A percentile compares a stretch with the other conserved stretches of the same genome.
Conservation (phyloP, 352 stramenopile genomes). For the Globisporangium megalacanthum region DNA sequence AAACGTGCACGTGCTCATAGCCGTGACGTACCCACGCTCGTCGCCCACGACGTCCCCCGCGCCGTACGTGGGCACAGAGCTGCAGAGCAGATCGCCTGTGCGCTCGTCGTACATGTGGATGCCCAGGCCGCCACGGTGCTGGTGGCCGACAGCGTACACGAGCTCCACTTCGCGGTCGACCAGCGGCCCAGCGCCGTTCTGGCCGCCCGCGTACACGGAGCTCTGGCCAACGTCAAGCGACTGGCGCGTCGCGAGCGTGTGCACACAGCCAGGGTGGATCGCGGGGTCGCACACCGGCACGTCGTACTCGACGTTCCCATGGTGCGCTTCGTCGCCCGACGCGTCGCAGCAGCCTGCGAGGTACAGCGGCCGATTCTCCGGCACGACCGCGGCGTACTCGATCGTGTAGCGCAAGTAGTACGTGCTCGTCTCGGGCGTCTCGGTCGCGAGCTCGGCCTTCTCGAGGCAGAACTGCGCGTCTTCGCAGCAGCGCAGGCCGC, state of each 20-base stretch:
- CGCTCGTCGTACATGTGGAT: slow-evolving; percentile 72
- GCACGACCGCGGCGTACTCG: slow-evolving; percentile 53
- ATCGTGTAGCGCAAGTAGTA: slow-evolving; percentile 79
- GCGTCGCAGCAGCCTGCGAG: slow-evolving; percentile 70
- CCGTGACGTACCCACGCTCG: slow-evolving; percentile 61
- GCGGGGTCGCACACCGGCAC: slow-evolving; percentile 56
- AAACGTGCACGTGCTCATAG: slow-evolving; percentile 76
- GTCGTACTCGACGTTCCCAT: slow-evolving; percentile 80
- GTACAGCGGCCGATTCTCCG: slow-evolving; percentile 57
- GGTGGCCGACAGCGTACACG: slow-evolving; percentile 73
- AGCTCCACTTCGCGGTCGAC: slow-evolving; percentile 57
- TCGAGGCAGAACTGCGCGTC: slow-evolving; percentile 67
- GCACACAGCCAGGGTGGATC: slow-evolving; percentile 65
- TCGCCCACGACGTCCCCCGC: slow-evolving; percentile 50
- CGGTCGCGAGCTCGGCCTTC: slow-evolving; percentile 30
- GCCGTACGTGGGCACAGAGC: slow-evolving; percentile 60
- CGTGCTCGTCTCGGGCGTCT: slow-evolving; percentile 22
- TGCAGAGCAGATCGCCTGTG: slow-evolving; percentile 61
- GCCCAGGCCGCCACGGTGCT: slow-evolving; percentile 65
- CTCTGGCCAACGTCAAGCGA: slow-evolving; percentile 34
- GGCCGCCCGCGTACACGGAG: slow-evolving; percentile 16
- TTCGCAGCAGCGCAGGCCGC: slow-evolving; percentile 73
- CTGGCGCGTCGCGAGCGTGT: slow-evolving; percentile 72
- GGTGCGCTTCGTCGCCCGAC: slow-evolving; percentile 44
- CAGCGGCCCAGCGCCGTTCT: slow-evolving; percentile 13